Conservation (phyloP, 192 early-diverging fungal genomes). For the Spinellus fusiger region DNA sequence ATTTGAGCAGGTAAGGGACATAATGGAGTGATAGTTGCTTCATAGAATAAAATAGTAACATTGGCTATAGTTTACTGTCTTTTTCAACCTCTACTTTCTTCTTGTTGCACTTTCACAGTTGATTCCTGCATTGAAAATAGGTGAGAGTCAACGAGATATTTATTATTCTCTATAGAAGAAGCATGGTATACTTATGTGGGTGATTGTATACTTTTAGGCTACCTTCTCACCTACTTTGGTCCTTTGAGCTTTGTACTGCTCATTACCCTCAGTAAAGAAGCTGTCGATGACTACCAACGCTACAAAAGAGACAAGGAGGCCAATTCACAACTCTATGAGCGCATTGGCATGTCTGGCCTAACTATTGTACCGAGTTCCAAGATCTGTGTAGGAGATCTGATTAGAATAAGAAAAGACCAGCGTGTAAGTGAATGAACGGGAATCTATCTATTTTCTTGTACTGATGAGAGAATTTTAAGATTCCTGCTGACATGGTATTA, state of each 20-base stretch:
- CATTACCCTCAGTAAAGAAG: conserved; percentile 91
- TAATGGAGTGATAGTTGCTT: neutral
- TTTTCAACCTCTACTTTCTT: conserved; percentile 94
- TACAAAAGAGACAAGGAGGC: conserved; percentile 80
- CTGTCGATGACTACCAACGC: conserved; percentile 81
- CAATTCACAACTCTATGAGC: conserved; percentile 78
- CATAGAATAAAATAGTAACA: neutral
- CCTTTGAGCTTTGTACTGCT: conserved; percentile 86
- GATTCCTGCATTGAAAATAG: conserved; percentile 78
- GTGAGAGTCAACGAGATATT: conserved; percentile 38
- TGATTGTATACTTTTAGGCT: conserved; percentile 39
- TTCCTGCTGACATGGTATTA: conserved; percentile 90
- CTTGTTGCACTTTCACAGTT: conserved; percentile 91
- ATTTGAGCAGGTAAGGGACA: conserved; percentile 60
- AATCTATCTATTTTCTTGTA: no score
- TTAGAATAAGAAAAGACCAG: conserved; percentile 82
- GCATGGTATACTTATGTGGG: neutral
- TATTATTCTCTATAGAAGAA: neutral
- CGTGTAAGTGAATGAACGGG: no score
- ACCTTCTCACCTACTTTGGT: conserved; percentile 88
- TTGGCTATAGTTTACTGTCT: conserved; percentile 76
- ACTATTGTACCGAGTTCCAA: conserved; percentile 69
- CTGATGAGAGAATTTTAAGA: no score
- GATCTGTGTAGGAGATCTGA: conserved; percentile 84
- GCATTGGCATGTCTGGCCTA: conserved; percentile 52